phyloP scores from a whole-genome alignment of 345 rosid species.

The Populus simonii region DNA sequence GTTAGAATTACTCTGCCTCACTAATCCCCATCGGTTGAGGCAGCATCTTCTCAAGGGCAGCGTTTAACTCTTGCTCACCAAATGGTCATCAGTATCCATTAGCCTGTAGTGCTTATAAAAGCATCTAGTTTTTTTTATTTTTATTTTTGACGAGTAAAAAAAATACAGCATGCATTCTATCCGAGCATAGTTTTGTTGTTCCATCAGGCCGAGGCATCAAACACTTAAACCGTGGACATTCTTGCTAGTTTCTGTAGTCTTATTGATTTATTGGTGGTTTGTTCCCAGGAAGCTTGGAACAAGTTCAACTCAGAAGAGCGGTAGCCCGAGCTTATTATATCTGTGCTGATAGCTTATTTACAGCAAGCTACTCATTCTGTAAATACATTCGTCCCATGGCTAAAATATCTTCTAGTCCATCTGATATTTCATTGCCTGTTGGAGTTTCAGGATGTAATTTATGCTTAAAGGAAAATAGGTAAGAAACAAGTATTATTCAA shows the following conservation, averaged over 20 bases:
- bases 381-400: slow-evolving; percentile 20
- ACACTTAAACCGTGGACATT: not conserved
- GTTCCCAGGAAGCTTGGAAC: slow-evolving; percentile 89
- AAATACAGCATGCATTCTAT: not conserved
- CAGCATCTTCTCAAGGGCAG: not conserved
- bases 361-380: slow-evolving; percentile 14
- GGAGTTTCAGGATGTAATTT: slow-evolving; percentile 11
- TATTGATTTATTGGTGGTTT: slow-evolving; percentile 7
- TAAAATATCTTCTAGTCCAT: slow-evolving; percentile 20
- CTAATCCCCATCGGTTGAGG: not conserved
- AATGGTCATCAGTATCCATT: not conserved
- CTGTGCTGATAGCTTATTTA: slow-evolving; percentile 3
- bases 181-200: not conserved
- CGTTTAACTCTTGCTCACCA: not conserved
- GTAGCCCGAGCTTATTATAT: slow-evolving; percentile 33
- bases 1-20: not conserved
- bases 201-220: not conserved
- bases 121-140: not conserved
- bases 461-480: slow-evolving; percentile 15
- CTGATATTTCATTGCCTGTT: not conserved
- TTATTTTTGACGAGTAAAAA: not conserved
- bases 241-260: not conserved
- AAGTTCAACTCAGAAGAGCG: slow-evolving; percentile 92
- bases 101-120: not conserved
- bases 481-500: slow-evolving; percentile 1